A percentile compares a stretch with the other conserved stretches of the same genome.
Conservation (phyloP, 495 filamentous ascomycete species). For the Poronia punctata region DNA sequence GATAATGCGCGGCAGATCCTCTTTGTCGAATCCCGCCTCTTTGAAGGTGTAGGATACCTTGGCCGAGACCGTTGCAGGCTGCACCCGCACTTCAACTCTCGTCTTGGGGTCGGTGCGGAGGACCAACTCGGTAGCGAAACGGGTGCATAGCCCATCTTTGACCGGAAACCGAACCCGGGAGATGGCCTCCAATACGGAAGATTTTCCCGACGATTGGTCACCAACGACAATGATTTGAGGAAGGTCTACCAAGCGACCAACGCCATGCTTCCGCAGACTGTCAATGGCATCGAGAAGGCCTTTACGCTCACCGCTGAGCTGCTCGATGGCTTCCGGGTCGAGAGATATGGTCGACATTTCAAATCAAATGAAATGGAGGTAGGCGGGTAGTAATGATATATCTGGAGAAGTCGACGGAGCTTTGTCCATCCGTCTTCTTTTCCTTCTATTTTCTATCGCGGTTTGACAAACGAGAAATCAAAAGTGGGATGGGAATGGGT, state of each 20-base stretch:
- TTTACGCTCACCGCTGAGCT: slow-evolving; percentile 20
- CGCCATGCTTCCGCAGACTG: slow-evolving; percentile 39
- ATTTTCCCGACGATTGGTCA: slow-evolving; percentile 66
- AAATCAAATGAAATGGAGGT: too few species aligned
- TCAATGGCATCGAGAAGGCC: slow-evolving; percentile 46
- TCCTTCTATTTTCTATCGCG: too few species aligned
- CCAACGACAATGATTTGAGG: slow-evolving; percentile 73
- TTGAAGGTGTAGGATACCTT: slow-evolving; percentile 11
- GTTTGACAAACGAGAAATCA: too few species aligned
- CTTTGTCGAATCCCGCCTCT: slow-evolving; percentile 27
- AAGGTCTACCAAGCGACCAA: slow-evolving; percentile 43
- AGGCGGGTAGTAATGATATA: too few species aligned
- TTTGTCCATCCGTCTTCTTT: too few species aligned
- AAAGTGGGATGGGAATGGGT: too few species aligned
- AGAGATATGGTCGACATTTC: slow-evolving; percentile 16
- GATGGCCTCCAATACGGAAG: slow-evolving; percentile 67
- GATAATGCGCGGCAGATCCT: slow-evolving; percentile 40
- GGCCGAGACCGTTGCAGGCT: slow-evolving; percentile 21
- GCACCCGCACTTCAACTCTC: slow-evolving; percentile 19
- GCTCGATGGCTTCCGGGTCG: slow-evolving; percentile 13
- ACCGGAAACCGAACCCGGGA: slow-evolving; percentile 61
- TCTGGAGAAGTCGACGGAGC: too few species aligned
- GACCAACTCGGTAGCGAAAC: slow-evolving; percentile 59
- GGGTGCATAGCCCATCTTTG: slow-evolving; percentile 58
- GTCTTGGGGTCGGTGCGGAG: slow-evolving; percentile 32